Base-by-base conservation (phyloP, 345 rosid species). In the Toxicodendron radicans region DNA sequence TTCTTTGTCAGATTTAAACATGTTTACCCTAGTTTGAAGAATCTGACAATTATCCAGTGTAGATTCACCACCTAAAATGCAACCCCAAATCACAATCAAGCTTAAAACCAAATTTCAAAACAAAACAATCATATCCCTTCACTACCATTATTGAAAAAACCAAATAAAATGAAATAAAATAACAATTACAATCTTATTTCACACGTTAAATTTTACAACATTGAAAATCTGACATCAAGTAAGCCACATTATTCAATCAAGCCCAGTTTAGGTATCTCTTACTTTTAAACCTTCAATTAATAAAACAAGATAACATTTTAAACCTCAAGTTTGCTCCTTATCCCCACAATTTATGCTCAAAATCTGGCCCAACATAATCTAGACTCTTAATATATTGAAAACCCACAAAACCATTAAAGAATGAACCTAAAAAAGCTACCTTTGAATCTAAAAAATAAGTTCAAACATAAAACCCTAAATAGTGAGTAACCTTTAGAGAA, bases 1-100 rank as follows among this genome's bases (percentile, higher is more conserved):
- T 51, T 86, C 88, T 78, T 84, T 87, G 84, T 85, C 87, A 17
- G 97, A 85, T 78, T 94, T 94, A 21, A 77, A 81, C 81, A 88
- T 85, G 76, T 94, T 94, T 16, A 95, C 97, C 79, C 93, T 83
- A 30, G 93, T 91, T 79, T 94, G 97, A 80, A 92, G 97, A 76
- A 92, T 88, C 87, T 92, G 99, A 73, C 97, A 95, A 80, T 92
- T 92, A 7, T 88, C 94, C 2, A 73, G 83, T 2, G 79, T 84
- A 4, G 98, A 92, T 52, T 95, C 97, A 65, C 99, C 97, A 73
- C 99, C 99, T 95, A 75, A 7, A 78, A 45, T 48, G 66, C 43
- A 75, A 79, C 24, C 52, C 33, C 23, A 54, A 78, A 58, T 38
- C 38, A 16, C 11, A 62, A 61, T 18, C 12, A 59, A 38, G 11